phyloP scores from a whole-genome alignment of 106 monocot genomes.

The Allium cepa region DNA sequence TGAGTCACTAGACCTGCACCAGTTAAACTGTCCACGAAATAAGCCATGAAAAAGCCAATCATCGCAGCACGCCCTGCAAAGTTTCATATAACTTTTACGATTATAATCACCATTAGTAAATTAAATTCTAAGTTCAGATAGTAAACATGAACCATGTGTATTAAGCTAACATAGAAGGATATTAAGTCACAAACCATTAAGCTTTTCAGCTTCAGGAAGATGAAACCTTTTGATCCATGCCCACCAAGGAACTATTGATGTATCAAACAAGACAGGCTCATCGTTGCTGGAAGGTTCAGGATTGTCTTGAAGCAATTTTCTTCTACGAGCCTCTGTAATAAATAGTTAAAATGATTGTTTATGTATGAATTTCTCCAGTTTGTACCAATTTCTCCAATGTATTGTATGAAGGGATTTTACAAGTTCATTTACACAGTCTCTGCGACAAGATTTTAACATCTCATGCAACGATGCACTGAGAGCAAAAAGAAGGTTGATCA shows the following conservation, averaged over 20 bases:
- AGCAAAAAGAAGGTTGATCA: too few species aligned
- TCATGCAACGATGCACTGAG: too few species aligned
- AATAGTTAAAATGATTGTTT: slow-evolving; percentile 74
- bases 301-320: slow-evolving; percentile 86
- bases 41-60: slow-evolving; percentile 91
- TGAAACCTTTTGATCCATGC: slow-evolving; percentile 64
- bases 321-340: slow-evolving; percentile 80
- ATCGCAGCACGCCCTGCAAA: slow-evolving; percentile 83
- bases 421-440: too few species aligned
- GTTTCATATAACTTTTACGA: too few species aligned
- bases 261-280: slow-evolving; percentile 58
- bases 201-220: neutral
- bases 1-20: slow-evolving; percentile 78
- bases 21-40: slow-evolving; percentile 71
- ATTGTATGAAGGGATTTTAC: too few species aligned
- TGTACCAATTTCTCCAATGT: too few species aligned
- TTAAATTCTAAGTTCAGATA: neutral
- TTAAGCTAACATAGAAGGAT: slow-evolving; percentile 76
- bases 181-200: slow-evolving; percentile 42
- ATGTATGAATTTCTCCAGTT: slow-evolving; percentile 15
- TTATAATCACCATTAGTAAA: too few species aligned
- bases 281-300: slow-evolving; percentile 63
- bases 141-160: slow-evolving; percentile 57
- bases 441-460: too few species aligned
- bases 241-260: slow-evolving; percentile 87